Evolutionary conservation across 2,329 filamentous ascomycete species (phyloP).

Genomic region (Geosmithia morbida): DNA sequence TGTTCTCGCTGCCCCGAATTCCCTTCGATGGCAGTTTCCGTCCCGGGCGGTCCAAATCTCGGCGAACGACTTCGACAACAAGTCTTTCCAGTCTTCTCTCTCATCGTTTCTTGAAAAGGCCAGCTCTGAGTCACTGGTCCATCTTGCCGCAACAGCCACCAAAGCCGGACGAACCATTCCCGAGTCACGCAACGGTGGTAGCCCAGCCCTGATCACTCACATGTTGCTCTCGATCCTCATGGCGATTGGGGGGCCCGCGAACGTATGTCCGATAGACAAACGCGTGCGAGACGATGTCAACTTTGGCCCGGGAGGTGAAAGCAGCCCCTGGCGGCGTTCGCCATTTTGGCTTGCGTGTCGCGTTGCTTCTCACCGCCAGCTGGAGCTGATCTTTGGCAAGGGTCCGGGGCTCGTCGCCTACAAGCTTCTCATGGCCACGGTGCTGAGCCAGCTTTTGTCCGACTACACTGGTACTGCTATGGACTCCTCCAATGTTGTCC

Average conservation of each 20-base stretch:
- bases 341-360: background rate
- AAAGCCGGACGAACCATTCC: constrained; percentile 34
- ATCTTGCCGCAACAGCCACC: constrained; percentile 31
- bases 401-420: background rate
- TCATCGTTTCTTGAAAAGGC: constrained; percentile 40
- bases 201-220: constrained; percentile 42
- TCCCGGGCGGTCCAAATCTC: constrained; percentile 33
- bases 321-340: background rate
- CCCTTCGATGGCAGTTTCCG: constrained; percentile 48
- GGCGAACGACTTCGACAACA: constrained; percentile 7
- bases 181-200: constrained; percentile 42
- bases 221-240: constrained; percentile 43
- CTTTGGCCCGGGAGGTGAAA: background rate
- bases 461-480: background rate
- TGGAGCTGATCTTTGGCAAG: background rate
- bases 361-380: background rate
- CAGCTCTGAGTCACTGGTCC: constrained; percentile 34
- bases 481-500: background rate
- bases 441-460: background rate
- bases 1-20: constrained; percentile 33
- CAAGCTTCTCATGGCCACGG: background rate
- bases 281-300: background rate
- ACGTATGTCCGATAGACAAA: background rate
- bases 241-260: background rate
- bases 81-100: constrained; percentile 30